Percentiles rank a stretch among this genome's conserved stretches.
Conservation (phyloP, 768 basidiomycete species). For the Sistotremastrum suecicum region DNA sequence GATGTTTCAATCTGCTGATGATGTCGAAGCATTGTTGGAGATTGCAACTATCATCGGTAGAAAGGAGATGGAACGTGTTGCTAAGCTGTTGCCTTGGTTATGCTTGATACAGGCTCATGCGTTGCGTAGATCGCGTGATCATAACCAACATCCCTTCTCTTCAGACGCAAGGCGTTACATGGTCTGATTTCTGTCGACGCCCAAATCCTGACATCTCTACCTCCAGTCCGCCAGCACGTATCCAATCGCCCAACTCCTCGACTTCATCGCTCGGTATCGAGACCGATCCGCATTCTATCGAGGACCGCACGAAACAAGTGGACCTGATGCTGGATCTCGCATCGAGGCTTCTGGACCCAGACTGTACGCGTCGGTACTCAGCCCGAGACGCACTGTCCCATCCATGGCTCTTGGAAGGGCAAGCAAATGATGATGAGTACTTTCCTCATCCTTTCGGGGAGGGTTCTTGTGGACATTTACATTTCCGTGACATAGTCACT, state of each 20-base stretch:
- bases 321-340: conserved; percentile 64
- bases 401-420: conserved; percentile 44
- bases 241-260: conserved; percentile 8
- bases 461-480: conserved; percentile 50
- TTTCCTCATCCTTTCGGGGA: conserved; percentile 57
- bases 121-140: conserved; percentile 63
- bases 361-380: conserved; percentile 63
- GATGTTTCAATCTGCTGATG: conserved; percentile 85
- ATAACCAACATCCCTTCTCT: conserved; percentile 81
- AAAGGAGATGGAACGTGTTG: conserved; percentile 69
- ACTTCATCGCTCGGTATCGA: conserved; percentile 10
- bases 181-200: conserved; percentile 60
- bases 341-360: conserved; percentile 57
- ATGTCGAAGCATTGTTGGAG: conserved; percentile 92
- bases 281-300: conserved; percentile 13
- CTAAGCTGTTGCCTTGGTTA: conserved; percentile 22
- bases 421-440: conserved; percentile 35
- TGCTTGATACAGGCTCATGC: neutral
- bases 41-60: conserved; percentile 78
- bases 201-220: conserved; percentile 50
- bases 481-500: conserved; percentile 45
- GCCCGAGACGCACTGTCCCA: conserved; percentile 68
- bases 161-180: conserved; percentile 46
- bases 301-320: conserved; percentile 38
- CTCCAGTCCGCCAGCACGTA: conserved; percentile 7